Evolutionary conservation across 1,284 basidiomycete genomes (phyloP).

Genomic region (Ganoderma boninense): DNA sequence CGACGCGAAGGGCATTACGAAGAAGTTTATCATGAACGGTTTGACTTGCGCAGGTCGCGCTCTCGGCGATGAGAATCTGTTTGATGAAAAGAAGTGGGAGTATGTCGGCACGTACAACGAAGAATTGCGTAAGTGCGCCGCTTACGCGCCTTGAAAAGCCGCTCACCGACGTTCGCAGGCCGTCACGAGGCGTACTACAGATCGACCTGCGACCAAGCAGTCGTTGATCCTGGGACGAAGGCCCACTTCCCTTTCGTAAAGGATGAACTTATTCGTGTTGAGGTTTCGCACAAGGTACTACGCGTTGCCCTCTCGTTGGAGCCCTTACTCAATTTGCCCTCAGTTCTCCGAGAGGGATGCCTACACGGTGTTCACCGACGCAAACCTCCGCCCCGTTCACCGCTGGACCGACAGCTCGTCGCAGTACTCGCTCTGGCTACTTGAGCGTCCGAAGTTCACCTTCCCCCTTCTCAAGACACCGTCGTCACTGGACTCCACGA

Average conservation of each 20-base stretch:
- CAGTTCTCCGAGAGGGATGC: constrained; percentile 87
- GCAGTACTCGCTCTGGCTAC: constrained; percentile 89
- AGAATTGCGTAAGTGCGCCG: constrained; percentile 59
- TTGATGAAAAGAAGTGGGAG: constrained; percentile 80
- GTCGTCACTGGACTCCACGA: constrained; percentile 35
- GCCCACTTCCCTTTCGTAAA: constrained; percentile 61
- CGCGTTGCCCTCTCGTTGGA: not conserved
- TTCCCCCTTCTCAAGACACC: constrained; percentile 65
- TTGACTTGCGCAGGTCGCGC: constrained; percentile 69
- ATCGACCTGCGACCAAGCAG: constrained; percentile 69
- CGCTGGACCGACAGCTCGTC: constrained; percentile 83
- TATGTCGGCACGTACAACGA: constrained; percentile 86
- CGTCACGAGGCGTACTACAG: constrained; percentile 90
- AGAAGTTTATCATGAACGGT: constrained; percentile 91
- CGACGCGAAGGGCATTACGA: constrained; percentile 82
- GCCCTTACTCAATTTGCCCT: not conserved
- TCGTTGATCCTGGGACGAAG: constrained; percentile 60
- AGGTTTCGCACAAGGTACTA: constrained; percentile 87
- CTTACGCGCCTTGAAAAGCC: not conserved
- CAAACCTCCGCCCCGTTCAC: constrained; percentile 86
- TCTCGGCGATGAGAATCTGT: constrained; percentile 68
- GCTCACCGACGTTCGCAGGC: constrained; percentile 52
- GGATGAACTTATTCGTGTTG: constrained; percentile 87
- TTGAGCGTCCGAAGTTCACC: constrained; percentile 86
- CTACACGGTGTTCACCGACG: constrained; percentile 75